Percentiles rank a stretch among this genome's conserved stretches.
phyloP scores from a whole-genome alignment of 306 rosid genomes.

The Morella rubra region DNA sequence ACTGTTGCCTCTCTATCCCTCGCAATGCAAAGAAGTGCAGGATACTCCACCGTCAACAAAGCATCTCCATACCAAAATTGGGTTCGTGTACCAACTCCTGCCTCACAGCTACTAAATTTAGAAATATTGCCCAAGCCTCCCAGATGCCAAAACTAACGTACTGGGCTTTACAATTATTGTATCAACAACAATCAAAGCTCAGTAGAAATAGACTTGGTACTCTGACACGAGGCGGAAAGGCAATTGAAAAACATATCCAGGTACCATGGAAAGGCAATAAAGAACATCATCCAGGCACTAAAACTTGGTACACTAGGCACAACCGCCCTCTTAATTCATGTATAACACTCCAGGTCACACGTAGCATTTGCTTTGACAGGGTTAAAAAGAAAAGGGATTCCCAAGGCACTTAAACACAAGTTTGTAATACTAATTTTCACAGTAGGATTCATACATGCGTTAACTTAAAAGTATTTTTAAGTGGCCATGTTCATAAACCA shows the following conservation, averaged over 20 bases:
- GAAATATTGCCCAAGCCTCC: background rate
- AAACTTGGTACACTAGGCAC: background rate
- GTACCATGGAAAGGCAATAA: background rate
- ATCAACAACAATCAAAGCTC: background rate
- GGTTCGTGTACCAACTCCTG: background rate
- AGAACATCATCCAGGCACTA: background rate
- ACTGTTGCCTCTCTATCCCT: background rate
- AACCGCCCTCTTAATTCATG: background rate
- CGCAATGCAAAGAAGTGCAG: background rate
- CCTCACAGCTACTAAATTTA: background rate
- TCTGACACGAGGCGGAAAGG: background rate
- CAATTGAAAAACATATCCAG: background rate
- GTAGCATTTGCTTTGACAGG: background rate
- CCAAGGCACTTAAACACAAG: background rate
- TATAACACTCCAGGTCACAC: background rate
- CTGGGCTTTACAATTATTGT: background rate
- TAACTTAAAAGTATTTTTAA: background rate
- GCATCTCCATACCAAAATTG: background rate
- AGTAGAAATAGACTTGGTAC: background rate
- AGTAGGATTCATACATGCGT: no score
- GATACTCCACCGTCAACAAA: background rate
- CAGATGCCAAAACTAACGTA: background rate
- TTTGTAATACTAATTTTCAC: background rate
- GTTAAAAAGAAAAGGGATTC: background rate
- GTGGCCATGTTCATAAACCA: background rate